These are phyloP conservation scores for Fomes fomentarius DNA, from an alignment of 1,284 basidiomycete genomes.

Conservation along the genomic window DNA sequence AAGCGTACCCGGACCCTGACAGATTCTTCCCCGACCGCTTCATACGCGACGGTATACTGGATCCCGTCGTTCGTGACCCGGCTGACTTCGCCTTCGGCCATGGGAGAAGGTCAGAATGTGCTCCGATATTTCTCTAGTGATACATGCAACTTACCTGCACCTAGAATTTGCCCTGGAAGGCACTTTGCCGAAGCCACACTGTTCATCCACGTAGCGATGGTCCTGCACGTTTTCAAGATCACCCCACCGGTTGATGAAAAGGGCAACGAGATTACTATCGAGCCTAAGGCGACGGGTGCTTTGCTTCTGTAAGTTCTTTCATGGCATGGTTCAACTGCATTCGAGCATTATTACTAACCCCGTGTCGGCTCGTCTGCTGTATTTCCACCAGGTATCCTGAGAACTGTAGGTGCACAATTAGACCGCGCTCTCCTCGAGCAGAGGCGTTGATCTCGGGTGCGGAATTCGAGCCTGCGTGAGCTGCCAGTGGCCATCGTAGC, in stretches of 20 bases:
- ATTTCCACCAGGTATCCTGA: constrained; percentile 1
- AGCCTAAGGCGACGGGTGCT: background rate
- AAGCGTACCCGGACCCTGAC: constrained; percentile 14
- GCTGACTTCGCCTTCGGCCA: constrained; percentile 24
- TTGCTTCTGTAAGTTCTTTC: constrained; percentile 2
- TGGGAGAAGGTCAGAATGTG: constrained; percentile 6
- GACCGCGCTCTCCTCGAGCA: constrained; percentile 18
- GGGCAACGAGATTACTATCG: background rate
- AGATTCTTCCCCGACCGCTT: constrained; percentile 21
- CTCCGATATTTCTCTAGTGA: background rate
- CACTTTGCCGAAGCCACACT: constrained; percentile 6
- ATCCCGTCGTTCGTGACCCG: constrained; percentile 7
- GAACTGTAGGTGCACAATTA: constrained; percentile 18
- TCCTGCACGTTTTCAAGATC: constrained; percentile 12
- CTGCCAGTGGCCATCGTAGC: too few species aligned
- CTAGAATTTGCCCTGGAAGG: constrained; percentile 11
- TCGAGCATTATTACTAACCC: too few species aligned
- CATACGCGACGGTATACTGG: constrained; percentile 13
- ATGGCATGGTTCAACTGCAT: too few species aligned
- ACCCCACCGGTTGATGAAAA: constrained; percentile 2
- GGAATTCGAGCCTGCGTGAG: too few species aligned
- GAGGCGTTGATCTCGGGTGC: too few species aligned
- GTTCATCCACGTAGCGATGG: constrained; percentile 6
- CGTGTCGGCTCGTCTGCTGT: background rate
- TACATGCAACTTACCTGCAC: too few species aligned